phyloP scores from a whole-genome alignment of 176 grass and related monocot species.

The Areca catechu region DNA sequence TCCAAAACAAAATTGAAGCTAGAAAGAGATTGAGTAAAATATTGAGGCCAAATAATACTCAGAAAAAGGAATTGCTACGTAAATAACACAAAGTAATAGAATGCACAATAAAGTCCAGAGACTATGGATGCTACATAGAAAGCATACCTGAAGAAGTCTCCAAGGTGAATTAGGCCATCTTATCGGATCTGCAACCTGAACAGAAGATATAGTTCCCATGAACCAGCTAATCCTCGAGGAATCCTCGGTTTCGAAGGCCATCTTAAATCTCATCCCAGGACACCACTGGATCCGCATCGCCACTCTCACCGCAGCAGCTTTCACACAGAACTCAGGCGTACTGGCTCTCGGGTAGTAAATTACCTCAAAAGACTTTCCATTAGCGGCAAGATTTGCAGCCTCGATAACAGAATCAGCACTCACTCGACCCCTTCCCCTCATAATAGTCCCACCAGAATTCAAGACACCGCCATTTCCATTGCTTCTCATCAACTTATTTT shows the following conservation, averaged over 20 bases:
- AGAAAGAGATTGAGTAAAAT: no score
- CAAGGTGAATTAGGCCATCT: slow-evolving; percentile 55
- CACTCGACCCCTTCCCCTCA: slow-evolving; percentile 38
- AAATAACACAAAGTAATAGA: no score
- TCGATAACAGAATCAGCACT: slow-evolving; percentile 32
- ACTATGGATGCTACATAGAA: no score
- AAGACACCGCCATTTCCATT: neutral
- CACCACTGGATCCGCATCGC: slow-evolving; percentile 64
- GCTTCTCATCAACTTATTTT: slow-evolving; percentile 31
- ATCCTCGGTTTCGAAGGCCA: slow-evolving; percentile 67
- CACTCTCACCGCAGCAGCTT: slow-evolving; percentile 27
- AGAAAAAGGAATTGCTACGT: no score
- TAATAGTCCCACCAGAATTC: slow-evolving; percentile 20
- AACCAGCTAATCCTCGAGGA: slow-evolving; percentile 77
- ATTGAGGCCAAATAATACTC: no score
- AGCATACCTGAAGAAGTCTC: slow-evolving; percentile 52
- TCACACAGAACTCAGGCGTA: slow-evolving; percentile 52
- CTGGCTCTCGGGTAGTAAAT: slow-evolving; percentile 55
- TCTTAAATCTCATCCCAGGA: slow-evolving; percentile 64
- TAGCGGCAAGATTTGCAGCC: slow-evolving; percentile 30
- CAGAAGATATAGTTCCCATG: slow-evolving; percentile 55
- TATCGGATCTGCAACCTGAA: slow-evolving; percentile 41
- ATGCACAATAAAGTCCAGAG: no score
- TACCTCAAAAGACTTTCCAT: slow-evolving; percentile 42
- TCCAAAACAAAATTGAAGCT: no score